These are phyloP conservation scores for Mycena rebaudengoi DNA, from an alignment of 768 basidiomycete genomes.

Conservation along the genomic window DNA sequence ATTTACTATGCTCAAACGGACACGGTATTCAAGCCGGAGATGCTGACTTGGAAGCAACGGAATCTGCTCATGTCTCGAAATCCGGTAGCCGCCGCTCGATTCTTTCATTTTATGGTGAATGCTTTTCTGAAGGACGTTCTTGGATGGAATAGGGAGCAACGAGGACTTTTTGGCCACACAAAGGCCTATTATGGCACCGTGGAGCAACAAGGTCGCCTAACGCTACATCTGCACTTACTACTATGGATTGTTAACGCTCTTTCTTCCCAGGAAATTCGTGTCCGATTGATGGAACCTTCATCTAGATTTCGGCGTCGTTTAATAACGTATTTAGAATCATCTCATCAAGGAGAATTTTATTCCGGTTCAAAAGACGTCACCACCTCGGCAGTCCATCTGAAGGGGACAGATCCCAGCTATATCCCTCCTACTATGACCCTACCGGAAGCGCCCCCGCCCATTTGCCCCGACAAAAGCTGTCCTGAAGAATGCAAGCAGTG, in stretches of 20 bases:
- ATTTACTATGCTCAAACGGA: constrained; percentile 40
- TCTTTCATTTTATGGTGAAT: constrained; percentile 29
- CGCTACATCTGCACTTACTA: constrained; percentile 36
- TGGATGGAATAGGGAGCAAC: not conserved
- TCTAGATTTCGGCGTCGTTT: constrained; percentile 3
- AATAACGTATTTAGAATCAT: not conserved
- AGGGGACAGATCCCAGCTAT: not conserved
- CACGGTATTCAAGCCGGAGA: constrained; percentile 27
- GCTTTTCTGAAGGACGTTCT: constrained; percentile 26
- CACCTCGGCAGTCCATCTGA: not conserved
- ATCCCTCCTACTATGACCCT: constrained; percentile 29
- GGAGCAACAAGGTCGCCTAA: constrained; percentile 37
- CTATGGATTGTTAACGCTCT: constrained; percentile 31
- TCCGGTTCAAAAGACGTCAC: constrained; percentile 27
- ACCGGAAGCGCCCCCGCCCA: constrained; percentile 25
- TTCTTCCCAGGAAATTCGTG: constrained; percentile 25
- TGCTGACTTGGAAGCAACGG: not conserved
- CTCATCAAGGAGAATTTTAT: constrained; percentile 9
- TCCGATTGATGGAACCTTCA: constrained; percentile 1
- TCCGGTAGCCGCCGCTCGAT: constrained; percentile 27
- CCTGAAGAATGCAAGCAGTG: constrained; percentile 13
- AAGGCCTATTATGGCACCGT: constrained; percentile 38
- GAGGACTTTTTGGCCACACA: constrained; percentile 27
- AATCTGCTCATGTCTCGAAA: constrained; percentile 5
- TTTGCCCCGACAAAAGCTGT: not conserved